phyloP scores from a whole-genome alignment of 2,329 filamentous ascomycete genomes.

The Trichothecium sympodiale region DNA sequence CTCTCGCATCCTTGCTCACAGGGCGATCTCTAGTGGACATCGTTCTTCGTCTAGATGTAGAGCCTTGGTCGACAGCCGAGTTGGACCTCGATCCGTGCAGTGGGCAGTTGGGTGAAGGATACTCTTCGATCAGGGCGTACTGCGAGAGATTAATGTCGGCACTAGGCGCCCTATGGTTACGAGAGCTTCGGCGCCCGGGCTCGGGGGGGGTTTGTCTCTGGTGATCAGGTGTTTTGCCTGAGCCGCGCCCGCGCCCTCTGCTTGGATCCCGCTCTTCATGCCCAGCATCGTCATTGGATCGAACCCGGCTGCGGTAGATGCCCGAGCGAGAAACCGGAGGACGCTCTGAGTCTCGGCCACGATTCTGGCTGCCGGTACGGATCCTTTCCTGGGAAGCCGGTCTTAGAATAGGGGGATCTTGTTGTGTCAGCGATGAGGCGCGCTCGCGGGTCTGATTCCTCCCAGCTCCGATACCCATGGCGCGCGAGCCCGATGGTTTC shows the following conservation, averaged over 20 bases:
- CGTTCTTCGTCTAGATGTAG: too few species aligned
- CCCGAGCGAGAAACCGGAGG: background rate
- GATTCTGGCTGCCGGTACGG: conserved; percentile 1
- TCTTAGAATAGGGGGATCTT: conserved; percentile 3
- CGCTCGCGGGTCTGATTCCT: conserved; percentile 1
- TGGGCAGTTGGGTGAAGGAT: conserved; percentile 10
- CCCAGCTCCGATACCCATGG: conserved; percentile 12
- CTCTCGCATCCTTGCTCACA: too few species aligned
- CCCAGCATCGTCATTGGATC: background rate
- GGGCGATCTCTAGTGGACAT: too few species aligned
- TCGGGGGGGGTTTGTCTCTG: background rate
- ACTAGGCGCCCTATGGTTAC: conserved; percentile 1
- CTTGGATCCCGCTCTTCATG: background rate
- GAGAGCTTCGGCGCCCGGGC: background rate
- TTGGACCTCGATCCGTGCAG: conserved; percentile 10
- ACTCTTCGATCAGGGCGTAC: conserved; percentile 12
- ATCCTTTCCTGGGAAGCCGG: conserved; percentile 5
- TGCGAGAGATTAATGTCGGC: conserved; percentile 11
- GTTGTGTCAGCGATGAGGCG: background rate
- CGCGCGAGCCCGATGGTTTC: conserved; percentile 45
- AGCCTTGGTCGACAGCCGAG: conserved; percentile 4
- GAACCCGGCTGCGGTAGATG: background rate
- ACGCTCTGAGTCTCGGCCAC: background rate
- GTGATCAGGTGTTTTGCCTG: background rate
- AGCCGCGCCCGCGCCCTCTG: background rate